phyloP scores from a whole-genome alignment of 2,329 filamentous ascomycete species.

The Colletotrichum euphorbiae region DNA sequence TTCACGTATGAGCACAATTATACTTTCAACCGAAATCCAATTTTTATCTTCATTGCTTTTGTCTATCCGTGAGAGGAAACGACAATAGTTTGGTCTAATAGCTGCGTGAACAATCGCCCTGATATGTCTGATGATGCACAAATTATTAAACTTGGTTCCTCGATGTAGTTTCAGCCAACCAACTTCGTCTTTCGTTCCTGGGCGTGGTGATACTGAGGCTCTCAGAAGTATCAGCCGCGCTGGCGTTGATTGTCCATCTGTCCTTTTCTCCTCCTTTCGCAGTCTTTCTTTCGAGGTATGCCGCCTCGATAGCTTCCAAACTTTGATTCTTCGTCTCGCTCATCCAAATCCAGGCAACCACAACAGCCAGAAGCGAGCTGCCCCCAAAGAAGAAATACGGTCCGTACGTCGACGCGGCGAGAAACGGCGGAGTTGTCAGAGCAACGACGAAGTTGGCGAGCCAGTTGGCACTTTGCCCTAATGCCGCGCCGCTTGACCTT shows the following conservation, averaged over 20 bases:
- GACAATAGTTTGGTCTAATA: too few species aligned
- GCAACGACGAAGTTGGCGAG: slow-evolving; percentile 59
- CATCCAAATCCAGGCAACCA: slow-evolving; percentile 54
- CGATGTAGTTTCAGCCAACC: too few species aligned
- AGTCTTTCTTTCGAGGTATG: not conserved
- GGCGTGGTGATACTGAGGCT: not conserved
- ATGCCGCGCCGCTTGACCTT: slow-evolving; percentile 63
- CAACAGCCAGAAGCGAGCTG: slow-evolving; percentile 50
- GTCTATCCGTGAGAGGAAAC: too few species aligned
- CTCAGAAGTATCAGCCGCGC: not conserved
- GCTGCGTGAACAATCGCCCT: too few species aligned
- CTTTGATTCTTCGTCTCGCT: slow-evolving; percentile 55
- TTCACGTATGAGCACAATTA: too few species aligned
- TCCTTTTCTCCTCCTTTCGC: not conserved
- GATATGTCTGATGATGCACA: too few species aligned
- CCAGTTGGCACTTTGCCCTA: slow-evolving; percentile 66
- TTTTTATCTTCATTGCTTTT: too few species aligned
- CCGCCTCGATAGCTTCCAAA: slow-evolving; percentile 51
- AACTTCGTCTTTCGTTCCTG: too few species aligned
- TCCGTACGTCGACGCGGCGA: slow-evolving; percentile 52
- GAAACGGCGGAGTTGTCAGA: slow-evolving; percentile 55
- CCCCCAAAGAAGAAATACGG: slow-evolving; percentile 60
- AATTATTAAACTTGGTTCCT: too few species aligned
- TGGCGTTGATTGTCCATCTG: not conserved
- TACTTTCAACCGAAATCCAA: too few species aligned